Conservation (phyloP, 2,329 filamentous ascomycete species). For the Pseudogymnoascus sp. region DNA sequence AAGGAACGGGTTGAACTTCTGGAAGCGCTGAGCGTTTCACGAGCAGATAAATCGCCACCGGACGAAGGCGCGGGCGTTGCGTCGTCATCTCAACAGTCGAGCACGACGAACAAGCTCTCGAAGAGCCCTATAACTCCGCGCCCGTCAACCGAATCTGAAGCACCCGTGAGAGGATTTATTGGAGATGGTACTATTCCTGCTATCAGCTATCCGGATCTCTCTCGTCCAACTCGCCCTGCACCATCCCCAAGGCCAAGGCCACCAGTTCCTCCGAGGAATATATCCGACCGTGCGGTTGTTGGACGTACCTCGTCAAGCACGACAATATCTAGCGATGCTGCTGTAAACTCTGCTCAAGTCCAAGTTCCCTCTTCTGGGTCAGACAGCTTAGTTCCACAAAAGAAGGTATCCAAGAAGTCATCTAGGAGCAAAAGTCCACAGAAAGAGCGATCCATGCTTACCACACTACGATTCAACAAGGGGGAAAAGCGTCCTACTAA, state of each 20-base stretch:
- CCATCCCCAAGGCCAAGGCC: constrained; percentile 44
- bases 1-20: constrained; percentile 87
- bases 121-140: constrained; percentile 22
- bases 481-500: constrained; percentile 39
- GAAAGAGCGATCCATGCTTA: constrained; percentile 50
- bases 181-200: constrained; percentile 76
- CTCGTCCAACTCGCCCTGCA: constrained; percentile 57
- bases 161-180: constrained; percentile 50
- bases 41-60: constrained; percentile 34
- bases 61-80: constrained; percentile 17
- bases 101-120: constrained; percentile 15
- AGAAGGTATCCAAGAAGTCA: constrained; percentile 23
- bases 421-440: constrained; percentile 50
- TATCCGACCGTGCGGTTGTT: constrained; percentile 40
- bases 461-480: constrained; percentile 47
- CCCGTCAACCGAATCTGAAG: constrained; percentile 22
- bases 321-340: not conserved
- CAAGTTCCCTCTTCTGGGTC: constrained; percentile 14
- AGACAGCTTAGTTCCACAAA: constrained; percentile 17
- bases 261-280: constrained; percentile 38
- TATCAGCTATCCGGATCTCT: constrained; percentile 71
- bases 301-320: constrained; percentile 20
- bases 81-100: not conserved
- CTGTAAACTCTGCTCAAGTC: not conserved
- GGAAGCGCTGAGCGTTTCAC: constrained; percentile 66